These are phyloP conservation scores for Cryphonectria japonica DNA, from an alignment of 2,329 filamentous ascomycete species.

Conservation along the genomic window DNA sequence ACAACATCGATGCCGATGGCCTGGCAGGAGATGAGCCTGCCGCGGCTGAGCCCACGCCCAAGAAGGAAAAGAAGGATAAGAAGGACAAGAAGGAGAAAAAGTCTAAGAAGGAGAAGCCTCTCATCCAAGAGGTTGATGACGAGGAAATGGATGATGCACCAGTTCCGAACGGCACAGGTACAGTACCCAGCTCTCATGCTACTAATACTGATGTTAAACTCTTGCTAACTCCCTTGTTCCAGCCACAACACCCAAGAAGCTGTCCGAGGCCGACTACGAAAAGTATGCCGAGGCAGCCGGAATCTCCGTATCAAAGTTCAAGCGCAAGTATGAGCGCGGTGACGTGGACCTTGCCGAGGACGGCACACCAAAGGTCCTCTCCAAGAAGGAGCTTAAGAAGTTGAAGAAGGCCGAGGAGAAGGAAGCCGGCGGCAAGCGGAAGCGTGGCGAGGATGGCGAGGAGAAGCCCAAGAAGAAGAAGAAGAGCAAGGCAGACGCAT, in stretches of 20 bases:
- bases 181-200: conserved; percentile 33
- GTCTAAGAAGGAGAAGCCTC: conserved; percentile 48
- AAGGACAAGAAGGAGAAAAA: conserved; percentile 44
- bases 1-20: conserved; percentile 93
- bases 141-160: conserved; percentile 35
- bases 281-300: conserved; percentile 68
- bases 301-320: conserved; percentile 75
- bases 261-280: conserved; percentile 61
- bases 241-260: conserved; percentile 42
- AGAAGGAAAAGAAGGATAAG: conserved; percentile 38
- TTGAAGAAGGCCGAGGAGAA: conserved; percentile 65
- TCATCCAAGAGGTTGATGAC: conserved; percentile 46
- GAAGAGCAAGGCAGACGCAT: conserved; percentile 36
- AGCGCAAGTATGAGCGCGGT: conserved; percentile 76
- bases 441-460: conserved; percentile 69
- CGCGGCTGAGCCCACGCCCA: conserved; percentile 39
- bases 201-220: conserved; percentile 31
- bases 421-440: conserved; percentile 71
- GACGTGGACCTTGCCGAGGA: conserved; percentile 70
- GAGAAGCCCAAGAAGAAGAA: conserved; percentile 60
- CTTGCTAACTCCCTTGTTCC: conserved; percentile 34
- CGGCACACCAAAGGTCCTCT: conserved; percentile 68
- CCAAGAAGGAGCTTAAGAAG: conserved; percentile 80
- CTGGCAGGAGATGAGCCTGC: conserved; percentile 70
- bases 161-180: conserved; percentile 27